These are phyloP conservation scores for Metahyphopichia silvanorum DNA, from an alignment of 805 yeast species.

Conservation along the genomic window DNA sequence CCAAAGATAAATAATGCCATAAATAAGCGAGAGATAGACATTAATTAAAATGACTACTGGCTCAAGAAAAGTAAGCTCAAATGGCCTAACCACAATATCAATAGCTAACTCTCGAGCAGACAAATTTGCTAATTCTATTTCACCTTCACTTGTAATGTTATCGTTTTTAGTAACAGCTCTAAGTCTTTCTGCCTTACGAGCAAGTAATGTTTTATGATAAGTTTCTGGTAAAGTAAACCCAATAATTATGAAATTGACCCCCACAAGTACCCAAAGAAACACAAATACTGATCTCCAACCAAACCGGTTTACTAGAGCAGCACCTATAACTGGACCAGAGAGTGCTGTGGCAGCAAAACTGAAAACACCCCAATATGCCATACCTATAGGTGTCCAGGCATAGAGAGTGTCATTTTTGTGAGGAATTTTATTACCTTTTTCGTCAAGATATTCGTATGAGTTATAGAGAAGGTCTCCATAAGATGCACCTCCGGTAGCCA, in stretches of 20 bases:
- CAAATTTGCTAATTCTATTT: slow-evolving; percentile 16
- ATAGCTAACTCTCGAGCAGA: slow-evolving; percentile 10
- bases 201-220: slow-evolving; percentile 35
- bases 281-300: slow-evolving; percentile 57
- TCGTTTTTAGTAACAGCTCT: slow-evolving; percentile 40
- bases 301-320: slow-evolving; percentile 38
- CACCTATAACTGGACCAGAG: slow-evolving; percentile 52
- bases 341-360: slow-evolving; percentile 44
- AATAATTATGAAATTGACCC: slow-evolving; percentile 32
- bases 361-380: slow-evolving; percentile 43
- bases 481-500: slow-evolving; percentile 54
- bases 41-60: slow-evolving; percentile 57
- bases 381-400: slow-evolving; percentile 30
- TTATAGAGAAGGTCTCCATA: slow-evolving; percentile 43
- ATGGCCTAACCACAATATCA: slow-evolving; percentile 47
- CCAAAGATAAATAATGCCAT: slow-evolving; percentile 53
- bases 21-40: slow-evolving; percentile 49
- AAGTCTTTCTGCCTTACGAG: slow-evolving; percentile 40
- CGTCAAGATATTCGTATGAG: slow-evolving; percentile 14
- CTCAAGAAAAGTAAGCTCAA: slow-evolving; percentile 46
- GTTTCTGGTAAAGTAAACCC: slow-evolving; percentile 48
- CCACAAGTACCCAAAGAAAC: slow-evolving; percentile 44
- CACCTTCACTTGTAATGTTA: slow-evolving; percentile 33
- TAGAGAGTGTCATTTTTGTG: neutral
- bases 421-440: neutral